phyloP scores from a whole-genome alignment of 495 filamentous ascomycete genomes.

The Lineolata rhizophorae region DNA sequence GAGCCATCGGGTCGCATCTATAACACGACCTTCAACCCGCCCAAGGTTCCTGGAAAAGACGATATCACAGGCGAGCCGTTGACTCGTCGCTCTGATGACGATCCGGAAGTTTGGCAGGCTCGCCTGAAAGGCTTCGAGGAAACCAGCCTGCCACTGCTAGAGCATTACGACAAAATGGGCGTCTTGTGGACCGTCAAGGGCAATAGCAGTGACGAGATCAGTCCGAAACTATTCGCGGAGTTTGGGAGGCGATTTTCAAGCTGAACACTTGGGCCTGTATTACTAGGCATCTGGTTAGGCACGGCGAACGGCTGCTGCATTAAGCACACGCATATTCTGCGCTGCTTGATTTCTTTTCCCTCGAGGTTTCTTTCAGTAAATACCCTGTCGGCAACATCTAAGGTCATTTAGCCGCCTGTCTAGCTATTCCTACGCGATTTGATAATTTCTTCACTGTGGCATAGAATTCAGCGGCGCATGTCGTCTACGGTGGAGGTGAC shows the following conservation, averaged over 20 bases:
- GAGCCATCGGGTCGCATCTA: constrained; percentile 80
- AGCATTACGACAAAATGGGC: constrained; percentile 74
- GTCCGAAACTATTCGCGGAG: constrained; percentile 58
- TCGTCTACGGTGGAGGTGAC: too few species aligned
- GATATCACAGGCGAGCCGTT: constrained; percentile 81
- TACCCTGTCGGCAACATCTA: too few species aligned
- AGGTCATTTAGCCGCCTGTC: too few species aligned
- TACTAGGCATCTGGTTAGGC: constrained; percentile 1
- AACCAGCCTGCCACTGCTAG: constrained; percentile 60
- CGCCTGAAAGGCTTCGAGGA: constrained; percentile 69
- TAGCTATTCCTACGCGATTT: too few species aligned
- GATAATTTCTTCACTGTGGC: too few species aligned
- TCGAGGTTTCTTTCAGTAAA: too few species aligned
- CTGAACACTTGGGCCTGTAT: not conserved
- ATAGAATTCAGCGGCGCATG: too few species aligned
- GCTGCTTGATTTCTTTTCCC: too few species aligned
- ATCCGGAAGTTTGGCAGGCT: constrained; percentile 60
- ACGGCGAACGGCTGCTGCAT: too few species aligned
- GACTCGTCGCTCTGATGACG: constrained; percentile 66
- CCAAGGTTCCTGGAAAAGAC: constrained; percentile 59
- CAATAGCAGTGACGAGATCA: constrained; percentile 83
- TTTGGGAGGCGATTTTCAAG: constrained; percentile 48
- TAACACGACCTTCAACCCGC: constrained; percentile 79
- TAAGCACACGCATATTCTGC: too few species aligned
- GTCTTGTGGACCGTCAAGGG: constrained; percentile 75